Evolutionary conservation across 805 yeast genomes (phyloP), one percentile per base, ranked within the genome.

Genomic region (Kazachstania taianensis): DNA sequence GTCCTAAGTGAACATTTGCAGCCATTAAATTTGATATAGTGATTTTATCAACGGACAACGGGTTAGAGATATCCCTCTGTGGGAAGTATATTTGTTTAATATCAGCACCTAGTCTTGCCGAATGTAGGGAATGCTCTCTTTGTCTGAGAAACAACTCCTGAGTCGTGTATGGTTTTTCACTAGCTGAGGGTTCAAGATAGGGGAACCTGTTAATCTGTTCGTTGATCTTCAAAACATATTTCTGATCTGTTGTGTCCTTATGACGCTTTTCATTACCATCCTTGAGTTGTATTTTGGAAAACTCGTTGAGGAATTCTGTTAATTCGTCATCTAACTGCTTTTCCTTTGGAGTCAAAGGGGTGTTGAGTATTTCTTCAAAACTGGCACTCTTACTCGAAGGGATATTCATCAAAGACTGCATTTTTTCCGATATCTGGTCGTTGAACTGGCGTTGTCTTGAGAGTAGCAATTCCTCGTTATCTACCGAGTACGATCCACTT

Each of bases 1-100:
- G 96, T 20, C 98, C 98, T 46, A 92, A 65, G 59, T 92, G 98
- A 31, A 89, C 89, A 35, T 96, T 96, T 0, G 96, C 84, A 3
- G 96, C 89, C 59, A 89, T 57, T 36, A 92, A 67, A 39, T 75
- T 75, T 20, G 84, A 65, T 25, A 86, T 65, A 2, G 89, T 69
- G 9, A 83, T 55, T 38, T 81, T 73, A 16, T 69, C 59, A 16
- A 75, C 64, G 10, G 65, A 48, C 24, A 71, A 63, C 13, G 95
- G 94, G 17, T 66, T 61, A 30, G 66, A 64, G 20, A 78, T 65
- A 41, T 81, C 81, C 41, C 70, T 66, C 51, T 78, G 76, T 13
- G 95, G 94, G 36, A 62, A 59, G 54, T 83, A 85, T 5, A 81
- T 77, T 40, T 74, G 67, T 37, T 63, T 57, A 5, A 82, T 49